These are phyloP conservation scores for Macrolepiota albuminosa DNA, from an alignment of 768 basidiomycete species.

Conservation along the genomic window DNA sequence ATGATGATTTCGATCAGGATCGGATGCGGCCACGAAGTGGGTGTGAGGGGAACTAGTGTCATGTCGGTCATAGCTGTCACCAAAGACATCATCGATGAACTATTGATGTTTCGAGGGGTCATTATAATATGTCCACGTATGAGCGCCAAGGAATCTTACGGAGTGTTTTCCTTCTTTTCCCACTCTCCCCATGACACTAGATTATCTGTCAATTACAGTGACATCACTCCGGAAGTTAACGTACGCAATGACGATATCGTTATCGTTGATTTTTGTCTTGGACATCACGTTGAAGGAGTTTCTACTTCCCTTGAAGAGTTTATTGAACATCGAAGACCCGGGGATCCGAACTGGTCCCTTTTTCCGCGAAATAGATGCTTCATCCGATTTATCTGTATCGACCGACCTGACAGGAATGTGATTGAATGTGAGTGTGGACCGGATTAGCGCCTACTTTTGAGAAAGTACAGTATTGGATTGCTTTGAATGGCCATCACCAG, in stretches of 20 bases:
- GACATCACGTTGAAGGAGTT: background rate
- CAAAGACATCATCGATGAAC: conserved; percentile 8
- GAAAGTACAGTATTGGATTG: background rate
- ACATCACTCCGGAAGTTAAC: background rate
- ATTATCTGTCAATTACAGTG: background rate
- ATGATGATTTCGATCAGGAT: conserved; percentile 2
- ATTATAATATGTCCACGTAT: background rate
- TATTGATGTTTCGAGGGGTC: background rate
- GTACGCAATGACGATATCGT: conserved; percentile 10
- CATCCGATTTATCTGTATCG: background rate
- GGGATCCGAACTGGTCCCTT: background rate
- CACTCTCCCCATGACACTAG: conserved; percentile 8
- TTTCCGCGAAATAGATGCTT: background rate
- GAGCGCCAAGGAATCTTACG: background rate
- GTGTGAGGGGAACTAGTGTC: background rate
- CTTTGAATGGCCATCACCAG: background rate
- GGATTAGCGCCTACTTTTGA: background rate
- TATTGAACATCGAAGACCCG: background rate
- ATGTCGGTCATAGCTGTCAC: background rate
- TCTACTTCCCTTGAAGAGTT: conserved; percentile 4
- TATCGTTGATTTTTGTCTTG: background rate
- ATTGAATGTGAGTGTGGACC: background rate
- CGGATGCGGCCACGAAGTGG: conserved; percentile 3
- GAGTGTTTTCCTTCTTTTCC: conserved; percentile 7
- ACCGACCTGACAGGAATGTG: background rate